Conservation (phyloP, 441 rosid species). For the Adansonia rubrostipa region DNA sequence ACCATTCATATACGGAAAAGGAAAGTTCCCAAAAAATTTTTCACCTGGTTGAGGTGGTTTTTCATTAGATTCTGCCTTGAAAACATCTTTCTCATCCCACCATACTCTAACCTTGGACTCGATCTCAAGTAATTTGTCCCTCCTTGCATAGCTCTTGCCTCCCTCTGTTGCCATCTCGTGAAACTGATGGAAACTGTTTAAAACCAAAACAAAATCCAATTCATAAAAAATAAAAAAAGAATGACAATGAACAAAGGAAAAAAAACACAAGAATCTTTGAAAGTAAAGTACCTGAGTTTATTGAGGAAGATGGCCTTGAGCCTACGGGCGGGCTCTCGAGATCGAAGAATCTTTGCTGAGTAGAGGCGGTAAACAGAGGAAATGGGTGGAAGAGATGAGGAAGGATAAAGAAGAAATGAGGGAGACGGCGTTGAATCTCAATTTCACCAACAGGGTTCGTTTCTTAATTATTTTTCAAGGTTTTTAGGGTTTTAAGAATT, state of each 20-base stretch:
- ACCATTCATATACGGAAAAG: constrained; percentile 95
- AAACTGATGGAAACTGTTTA: constrained; percentile 45
- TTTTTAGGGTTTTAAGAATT: background rate
- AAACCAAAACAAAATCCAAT: background rate
- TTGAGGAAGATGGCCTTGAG: constrained; percentile 18
- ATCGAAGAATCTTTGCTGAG: constrained; percentile 23
- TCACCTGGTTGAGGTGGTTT: constrained; percentile 61
- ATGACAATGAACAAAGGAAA: background rate
- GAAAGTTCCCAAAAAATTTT: constrained; percentile 87
- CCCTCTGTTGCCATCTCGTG: constrained; percentile 66
- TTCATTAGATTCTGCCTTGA: constrained; percentile 63
- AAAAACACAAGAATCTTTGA: background rate
- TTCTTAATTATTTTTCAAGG: background rate
- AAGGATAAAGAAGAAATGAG: background rate
- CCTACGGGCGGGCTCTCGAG: constrained; percentile 25
- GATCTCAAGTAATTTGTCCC: constrained; percentile 76
- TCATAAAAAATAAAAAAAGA: background rate
- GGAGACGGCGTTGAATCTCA: background rate
- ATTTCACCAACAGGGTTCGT: background rate
- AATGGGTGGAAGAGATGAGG: background rate
- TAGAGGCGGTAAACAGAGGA: background rate
- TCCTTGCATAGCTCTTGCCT: constrained; percentile 70
- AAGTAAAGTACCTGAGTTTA: background rate
- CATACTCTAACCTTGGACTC: constrained; percentile 50
- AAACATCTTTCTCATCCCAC: constrained; percentile 85